phyloP scores from a whole-genome alignment of 768 basidiomycete species.

The Trametes gibbosa region DNA sequence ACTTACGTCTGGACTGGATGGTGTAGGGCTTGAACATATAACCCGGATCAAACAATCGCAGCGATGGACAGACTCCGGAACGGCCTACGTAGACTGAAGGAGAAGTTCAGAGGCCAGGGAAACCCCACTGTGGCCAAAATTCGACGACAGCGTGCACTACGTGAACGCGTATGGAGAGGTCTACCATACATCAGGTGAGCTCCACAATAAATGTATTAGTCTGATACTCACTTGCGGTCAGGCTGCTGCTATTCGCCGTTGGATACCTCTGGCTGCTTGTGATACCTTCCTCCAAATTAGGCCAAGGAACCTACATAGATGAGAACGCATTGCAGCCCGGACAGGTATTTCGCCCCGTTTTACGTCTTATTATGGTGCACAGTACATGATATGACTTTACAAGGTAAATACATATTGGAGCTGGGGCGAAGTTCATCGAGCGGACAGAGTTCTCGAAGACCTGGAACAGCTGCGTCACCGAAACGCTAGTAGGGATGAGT shows the following conservation, averaged over 20 bases:
- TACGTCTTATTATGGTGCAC: neutral
- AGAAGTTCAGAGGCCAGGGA: constrained; percentile 7
- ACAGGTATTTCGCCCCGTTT: constrained; percentile 52
- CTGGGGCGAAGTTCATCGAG: constrained; percentile 86
- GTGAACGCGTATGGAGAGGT: constrained; percentile 33
- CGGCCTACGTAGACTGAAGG: neutral
- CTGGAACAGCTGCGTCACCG: constrained; percentile 59
- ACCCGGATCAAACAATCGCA: neutral
- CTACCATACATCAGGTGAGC: constrained; percentile 30
- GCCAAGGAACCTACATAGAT: constrained; percentile 77
- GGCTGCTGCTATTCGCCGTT: constrained; percentile 52
- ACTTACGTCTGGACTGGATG: neutral
- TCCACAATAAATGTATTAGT: neutral
- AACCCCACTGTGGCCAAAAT: constrained; percentile 38
- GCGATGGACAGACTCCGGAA: neutral
- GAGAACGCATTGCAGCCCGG: constrained; percentile 95
- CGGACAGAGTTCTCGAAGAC: constrained; percentile 75
- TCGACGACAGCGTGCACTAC: constrained; percentile 42
- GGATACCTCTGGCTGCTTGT: constrained; percentile 86
- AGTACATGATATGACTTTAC: neutral
- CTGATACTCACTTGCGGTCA: constrained; percentile 27
- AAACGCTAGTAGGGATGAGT: constrained; percentile 74
- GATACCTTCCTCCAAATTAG: constrained; percentile 65
- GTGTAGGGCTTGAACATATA: neutral
- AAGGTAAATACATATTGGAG: constrained; percentile 91